phyloP scores from a whole-genome alignment of 331 rosid genomes.

The Quercus lobata region DNA sequence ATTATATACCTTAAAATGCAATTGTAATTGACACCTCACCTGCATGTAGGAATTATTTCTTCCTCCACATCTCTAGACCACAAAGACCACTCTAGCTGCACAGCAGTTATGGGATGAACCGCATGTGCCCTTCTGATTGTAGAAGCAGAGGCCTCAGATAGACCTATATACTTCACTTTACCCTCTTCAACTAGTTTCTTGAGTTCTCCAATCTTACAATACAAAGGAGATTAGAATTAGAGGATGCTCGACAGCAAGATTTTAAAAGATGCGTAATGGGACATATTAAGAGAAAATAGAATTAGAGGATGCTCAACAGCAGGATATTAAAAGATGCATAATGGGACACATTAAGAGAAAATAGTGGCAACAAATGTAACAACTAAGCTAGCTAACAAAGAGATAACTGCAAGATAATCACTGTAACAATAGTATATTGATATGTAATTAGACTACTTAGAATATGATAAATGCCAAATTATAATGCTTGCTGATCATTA shows the following conservation, averaged over 20 bases:
- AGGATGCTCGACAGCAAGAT: too few species aligned
- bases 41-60: constrained; percentile 62
- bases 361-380: not conserved
- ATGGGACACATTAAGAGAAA: too few species aligned
- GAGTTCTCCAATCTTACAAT: constrained; percentile 60
- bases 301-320: not conserved
- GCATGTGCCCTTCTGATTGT: constrained; percentile 76
- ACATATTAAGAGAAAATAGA: not conserved
- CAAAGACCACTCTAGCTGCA: constrained; percentile 63
- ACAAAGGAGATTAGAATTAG: not conserved
- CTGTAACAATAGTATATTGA: too few species aligned
- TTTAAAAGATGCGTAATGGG: too few species aligned
- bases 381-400: too few species aligned
- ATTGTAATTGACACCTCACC: constrained; percentile 27
- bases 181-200: constrained; percentile 69
- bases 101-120: constrained; percentile 61
- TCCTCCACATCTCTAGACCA: constrained; percentile 64
- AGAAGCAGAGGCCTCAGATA: constrained; percentile 72
- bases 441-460: too few species aligned
- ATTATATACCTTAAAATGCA: not conserved
- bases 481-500: too few species aligned
- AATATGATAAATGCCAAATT: not conserved
- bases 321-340: too few species aligned
- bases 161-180: constrained; percentile 58
- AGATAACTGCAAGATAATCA: too few species aligned